Base-by-base conservation (phyloP, 2,329 filamentous ascomycete genomes). In the Chlorencoelia australis region DNA sequence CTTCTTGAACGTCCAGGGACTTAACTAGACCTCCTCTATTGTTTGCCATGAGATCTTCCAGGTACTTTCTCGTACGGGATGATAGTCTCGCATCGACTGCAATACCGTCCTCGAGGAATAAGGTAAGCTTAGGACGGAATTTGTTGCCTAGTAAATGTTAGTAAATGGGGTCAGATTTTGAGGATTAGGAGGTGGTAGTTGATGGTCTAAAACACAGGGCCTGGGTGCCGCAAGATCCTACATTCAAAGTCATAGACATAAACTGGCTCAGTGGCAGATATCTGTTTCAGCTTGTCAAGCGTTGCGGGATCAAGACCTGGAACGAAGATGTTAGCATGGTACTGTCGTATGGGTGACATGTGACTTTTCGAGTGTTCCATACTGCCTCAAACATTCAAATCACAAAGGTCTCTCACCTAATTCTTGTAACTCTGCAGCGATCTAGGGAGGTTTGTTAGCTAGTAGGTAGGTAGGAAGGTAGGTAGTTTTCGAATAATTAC, bases 121-220 rank as follows among this genome's bases (percentile, higher is more conserved):
- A 73, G 3, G 79, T 79, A 38, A 89, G 63, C 48, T 76, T 81
- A 2, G 83, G 82, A 26, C 71, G 69, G 48, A 86, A 71, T 28
- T 26, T 64, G 60, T 40, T 63, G 2, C 57, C 56, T 44, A n/a
- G n/a, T n/a, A n/a, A n/a, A n/a, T n/a, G n/a, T n/a, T n/a, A n/a
- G n/a, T n/a, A n/a, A n/a, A n/a, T n/a, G n/a, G n/a, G n/a, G n/a
- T n/a, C n/a, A n/a, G n/a, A n/a, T n/a, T n/a, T n/a, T n/a, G n/a
- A n/a, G n/a, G n/a, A n/a, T n/a, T n/a, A n/a, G n/a, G n/a, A n/a
- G n/a, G n/a, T n/a, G n/a, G n/a, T n/a, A n/a, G n/a, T n/a, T n/a
- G n/a, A n/a, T n/a, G n/a, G n/a, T n/a, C n/a, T n/a, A n/a, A n/a
- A n/a, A n/a, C n/a, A n/a, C n/a, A n/a, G n/a, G n/a, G n/a, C n/a